Base-by-base conservation (phyloP, 805 yeast species). In the Starmerella floris region DNA sequence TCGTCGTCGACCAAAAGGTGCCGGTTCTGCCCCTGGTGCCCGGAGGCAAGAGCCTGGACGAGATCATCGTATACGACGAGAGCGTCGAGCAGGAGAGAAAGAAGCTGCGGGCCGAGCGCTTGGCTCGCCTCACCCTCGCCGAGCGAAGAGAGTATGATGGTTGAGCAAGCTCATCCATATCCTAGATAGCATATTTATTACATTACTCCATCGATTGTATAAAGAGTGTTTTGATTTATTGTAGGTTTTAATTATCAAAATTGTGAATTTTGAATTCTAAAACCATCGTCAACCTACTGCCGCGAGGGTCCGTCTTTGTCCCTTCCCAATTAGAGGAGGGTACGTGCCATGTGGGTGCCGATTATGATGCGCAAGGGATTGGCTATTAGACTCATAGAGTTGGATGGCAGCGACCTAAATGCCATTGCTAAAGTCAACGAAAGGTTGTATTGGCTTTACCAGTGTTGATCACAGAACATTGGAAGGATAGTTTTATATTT, bases 1-100 rank as follows among this genome's bases (percentile, higher is more conserved):
- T 85, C 35, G 56, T 77, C 39, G 91, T 85, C 26, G 97, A 87
- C 67, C 69, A 73, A 58, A 81, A 81, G 70, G 95, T 88, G 38
- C 95, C 96, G 40, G 97, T 91, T 48, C 73, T 91, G 61, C 98
- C 98, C 43, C 85, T 91, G 94, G 97, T 91, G 42, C 94, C 98
- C 41, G 94, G 77, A 47, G 98, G 97, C 55, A 83, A 82, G 63
- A 95, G 82, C 50, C 72, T 91, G 57, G 88, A 91, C 58, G 97
- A 91, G 64, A 87, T 88, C 61, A 81, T 91, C 52, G 71, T 72
- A 37, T 91, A 79, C 64, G 95, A 88, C 61, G 77, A 84, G 35
- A 81, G 74, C 54, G 79, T 77, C 43, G 95, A 84, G 67, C 68
- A 66, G 57, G 74, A 77, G 63, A 57, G 63, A 30, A 50, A 51